phyloP scores from a whole-genome alignment of 371 early-diverging fungal species.

The Mortierella sp. region DNA sequence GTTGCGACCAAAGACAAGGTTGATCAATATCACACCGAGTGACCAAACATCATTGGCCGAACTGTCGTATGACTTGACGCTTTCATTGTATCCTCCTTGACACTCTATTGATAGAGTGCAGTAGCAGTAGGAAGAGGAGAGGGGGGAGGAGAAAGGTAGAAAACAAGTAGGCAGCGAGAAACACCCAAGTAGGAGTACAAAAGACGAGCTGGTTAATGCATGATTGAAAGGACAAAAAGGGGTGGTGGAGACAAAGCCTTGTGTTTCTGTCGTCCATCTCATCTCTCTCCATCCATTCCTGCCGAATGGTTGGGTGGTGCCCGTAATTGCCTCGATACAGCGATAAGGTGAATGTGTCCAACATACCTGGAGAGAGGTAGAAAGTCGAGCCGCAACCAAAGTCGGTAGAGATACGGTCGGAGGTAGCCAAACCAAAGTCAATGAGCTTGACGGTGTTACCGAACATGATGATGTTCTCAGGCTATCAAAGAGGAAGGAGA shows the following conservation, averaged over 20 bases:
- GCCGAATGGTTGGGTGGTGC: too few relatives aligned
- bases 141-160: background rate
- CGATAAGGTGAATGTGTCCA: background rate
- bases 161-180: background rate
- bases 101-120: conserved; percentile 68
- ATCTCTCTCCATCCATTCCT: too few relatives aligned
- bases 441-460: conserved; percentile 79
- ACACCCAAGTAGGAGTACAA: background rate
- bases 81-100: conserved; percentile 70
- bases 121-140: too few relatives aligned
- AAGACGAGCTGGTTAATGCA: conserved; percentile 5
- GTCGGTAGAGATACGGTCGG: conserved; percentile 76
- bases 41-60: conserved; percentile 89
- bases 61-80: conserved; percentile 71
- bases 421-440: conserved; percentile 95
- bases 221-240: conserved; percentile 10
- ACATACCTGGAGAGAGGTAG: conserved; percentile 89
- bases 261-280: background rate
- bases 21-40: conserved; percentile 84
- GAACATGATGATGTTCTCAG: conserved; percentile 72
- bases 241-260: background rate
- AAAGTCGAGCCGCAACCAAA: conserved; percentile 92
- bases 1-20: conserved; percentile 79
- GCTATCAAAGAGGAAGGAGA: conserved; percentile 31
- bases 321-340: too few relatives aligned